Conservation (phyloP, 2,329 filamentous ascomycete genomes). For the Sclerotinia minor region DNA sequence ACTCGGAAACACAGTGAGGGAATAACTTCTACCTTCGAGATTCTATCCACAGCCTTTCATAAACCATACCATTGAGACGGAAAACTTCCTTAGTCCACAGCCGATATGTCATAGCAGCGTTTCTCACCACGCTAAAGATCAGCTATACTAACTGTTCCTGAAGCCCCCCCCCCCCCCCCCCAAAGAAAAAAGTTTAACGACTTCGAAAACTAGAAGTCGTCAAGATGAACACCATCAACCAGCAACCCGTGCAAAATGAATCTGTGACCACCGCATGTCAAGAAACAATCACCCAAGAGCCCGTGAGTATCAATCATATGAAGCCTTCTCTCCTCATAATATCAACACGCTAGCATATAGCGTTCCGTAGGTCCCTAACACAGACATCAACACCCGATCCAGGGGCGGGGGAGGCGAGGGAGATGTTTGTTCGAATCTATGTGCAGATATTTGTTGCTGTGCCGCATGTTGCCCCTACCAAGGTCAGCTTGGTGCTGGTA, state of each 20-base stretch:
- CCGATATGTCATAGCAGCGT: not conserved
- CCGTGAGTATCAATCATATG: not conserved
- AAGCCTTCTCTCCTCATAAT: not conserved
- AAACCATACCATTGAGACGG: too few relatives aligned
- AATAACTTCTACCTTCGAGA: not conserved
- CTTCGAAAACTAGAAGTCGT: not conserved
- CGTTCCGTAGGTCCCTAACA: not conserved
- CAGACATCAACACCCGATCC: not conserved
- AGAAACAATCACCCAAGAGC: not conserved
- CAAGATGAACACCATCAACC: not conserved
- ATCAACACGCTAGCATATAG: not conserved
- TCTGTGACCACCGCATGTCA: not conserved
- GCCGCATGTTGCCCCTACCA: not conserved
- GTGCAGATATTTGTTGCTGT: not conserved
- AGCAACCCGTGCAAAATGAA: not conserved
- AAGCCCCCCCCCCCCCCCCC: too few relatives aligned
- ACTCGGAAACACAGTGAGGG: not conserved
- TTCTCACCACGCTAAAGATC: too few relatives aligned
- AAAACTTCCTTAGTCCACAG: not conserved
- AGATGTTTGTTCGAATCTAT: fast-evolving
- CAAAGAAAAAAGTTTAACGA: not conserved
- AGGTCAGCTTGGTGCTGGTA: not conserved
- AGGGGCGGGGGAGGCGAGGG: too few relatives aligned
- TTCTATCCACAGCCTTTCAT: too few relatives aligned
- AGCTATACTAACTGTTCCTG: not conserved